Evolutionary conservation across 2,329 filamentous ascomycete genomes (phyloP).

Genomic region (Calonectria honghensis): DNA sequence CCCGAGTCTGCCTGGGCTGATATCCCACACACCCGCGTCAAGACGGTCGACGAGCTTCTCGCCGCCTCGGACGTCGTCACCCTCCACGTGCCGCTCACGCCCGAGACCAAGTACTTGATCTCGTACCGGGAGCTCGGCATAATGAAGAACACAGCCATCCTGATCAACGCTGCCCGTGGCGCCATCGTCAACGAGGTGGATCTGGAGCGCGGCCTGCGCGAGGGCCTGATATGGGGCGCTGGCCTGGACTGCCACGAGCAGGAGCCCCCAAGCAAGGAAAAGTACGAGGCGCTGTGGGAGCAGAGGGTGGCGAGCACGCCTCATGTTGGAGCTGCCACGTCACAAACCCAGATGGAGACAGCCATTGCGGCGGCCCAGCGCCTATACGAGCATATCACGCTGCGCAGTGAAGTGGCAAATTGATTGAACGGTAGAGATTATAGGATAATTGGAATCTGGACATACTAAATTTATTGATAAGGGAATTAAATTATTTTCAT

Average conservation of each 20-base stretch:
- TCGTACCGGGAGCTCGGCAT: slow-evolving; percentile 53
- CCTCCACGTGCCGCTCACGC: slow-evolving; percentile 62
- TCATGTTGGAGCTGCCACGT: slow-evolving; percentile 67
- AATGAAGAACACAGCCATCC: slow-evolving; percentile 63
- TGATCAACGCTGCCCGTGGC: slow-evolving; percentile 64
- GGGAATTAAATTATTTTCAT: background rate
- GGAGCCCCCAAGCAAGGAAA: slow-evolving; percentile 61
- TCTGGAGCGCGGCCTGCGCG: slow-evolving; percentile 56
- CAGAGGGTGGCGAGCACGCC: slow-evolving; percentile 64
- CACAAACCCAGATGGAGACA: slow-evolving; percentile 56
- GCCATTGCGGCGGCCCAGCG: slow-evolving; percentile 53
- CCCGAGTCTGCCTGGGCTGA: slow-evolving; percentile 58
- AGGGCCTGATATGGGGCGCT: slow-evolving; percentile 62
- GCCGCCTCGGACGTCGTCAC: slow-evolving; percentile 59
- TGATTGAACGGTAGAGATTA: background rate
- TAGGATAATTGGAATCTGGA: background rate
- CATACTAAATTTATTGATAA: background rate
- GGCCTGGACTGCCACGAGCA: slow-evolving; percentile 63
- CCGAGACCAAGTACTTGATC: slow-evolving; percentile 58
- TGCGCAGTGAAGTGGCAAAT: background rate
- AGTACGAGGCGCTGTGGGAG: slow-evolving; percentile 59
- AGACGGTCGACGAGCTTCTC: slow-evolving; percentile 59
- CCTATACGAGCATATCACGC: slow-evolving; percentile 46
- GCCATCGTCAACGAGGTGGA: slow-evolving; percentile 63
- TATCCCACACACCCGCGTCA: slow-evolving; percentile 56